Conservation (phyloP, 805 yeast genomes). For the Metschnikowia hibisci region DNA sequence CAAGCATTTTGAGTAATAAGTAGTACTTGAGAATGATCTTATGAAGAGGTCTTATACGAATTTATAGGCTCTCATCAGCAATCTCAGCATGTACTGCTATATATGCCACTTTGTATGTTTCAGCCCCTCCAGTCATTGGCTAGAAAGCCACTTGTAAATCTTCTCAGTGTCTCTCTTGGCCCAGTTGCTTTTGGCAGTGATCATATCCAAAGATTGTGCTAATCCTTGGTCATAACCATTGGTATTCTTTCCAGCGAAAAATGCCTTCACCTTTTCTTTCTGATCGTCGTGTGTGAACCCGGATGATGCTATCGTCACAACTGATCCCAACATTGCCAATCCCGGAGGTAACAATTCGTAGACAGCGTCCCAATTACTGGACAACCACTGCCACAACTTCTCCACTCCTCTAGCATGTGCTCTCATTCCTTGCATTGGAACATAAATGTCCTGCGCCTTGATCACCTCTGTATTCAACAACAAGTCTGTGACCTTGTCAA, state of each 20-base stretch:
- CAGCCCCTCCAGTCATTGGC: not conserved
- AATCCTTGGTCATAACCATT: slow-evolving; percentile 63
- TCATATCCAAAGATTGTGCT: slow-evolving; percentile 61
- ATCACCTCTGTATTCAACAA: slow-evolving; percentile 55
- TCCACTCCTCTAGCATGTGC: slow-evolving; percentile 61
- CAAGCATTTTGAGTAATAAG: too few relatives aligned
- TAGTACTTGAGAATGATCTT: too few relatives aligned
- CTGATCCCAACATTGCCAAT: slow-evolving; percentile 70
- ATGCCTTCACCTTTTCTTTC: slow-evolving; percentile 45
- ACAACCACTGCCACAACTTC: slow-evolving; percentile 70
- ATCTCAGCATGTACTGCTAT: too few relatives aligned
- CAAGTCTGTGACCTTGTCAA: slow-evolving; percentile 53
- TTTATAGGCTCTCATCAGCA: too few relatives aligned
- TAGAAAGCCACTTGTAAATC: slow-evolving; percentile 48
- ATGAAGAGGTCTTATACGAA: too few relatives aligned
- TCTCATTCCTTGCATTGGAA: slow-evolving; percentile 74
- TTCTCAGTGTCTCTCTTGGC: slow-evolving; percentile 49
- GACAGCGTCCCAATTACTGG: slow-evolving; percentile 67
- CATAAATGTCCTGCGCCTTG: slow-evolving; percentile 66
- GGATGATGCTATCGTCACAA: slow-evolving; percentile 59
- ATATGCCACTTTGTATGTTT: too few relatives aligned
- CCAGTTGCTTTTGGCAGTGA: slow-evolving; percentile 56
- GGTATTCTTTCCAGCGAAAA: slow-evolving; percentile 53
- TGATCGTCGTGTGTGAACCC: slow-evolving; percentile 58
- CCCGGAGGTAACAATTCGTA: slow-evolving; percentile 73